Conservation (phyloP, 148 eudicot species). For the Persicaria maculosa region DNA sequence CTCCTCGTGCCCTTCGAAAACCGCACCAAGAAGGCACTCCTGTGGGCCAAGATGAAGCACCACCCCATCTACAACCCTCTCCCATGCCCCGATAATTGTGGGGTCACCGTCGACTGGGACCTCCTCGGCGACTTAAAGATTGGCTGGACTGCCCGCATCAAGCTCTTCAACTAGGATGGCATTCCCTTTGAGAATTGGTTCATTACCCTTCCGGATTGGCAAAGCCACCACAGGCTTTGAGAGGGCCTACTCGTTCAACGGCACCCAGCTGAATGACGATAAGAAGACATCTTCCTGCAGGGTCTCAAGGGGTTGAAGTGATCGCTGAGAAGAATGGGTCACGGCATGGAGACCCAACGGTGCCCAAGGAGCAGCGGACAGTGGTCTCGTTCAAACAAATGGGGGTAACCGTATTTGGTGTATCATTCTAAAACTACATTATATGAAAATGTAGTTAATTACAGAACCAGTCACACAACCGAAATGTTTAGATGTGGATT, state of each 20-base stretch:
- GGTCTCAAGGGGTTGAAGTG: constrained; percentile 44
- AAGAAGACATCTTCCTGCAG: constrained; percentile 42
- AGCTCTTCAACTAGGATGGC: constrained; percentile 54
- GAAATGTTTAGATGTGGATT: neutral
- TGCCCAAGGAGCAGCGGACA: constrained; percentile 58
- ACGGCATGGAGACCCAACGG: constrained; percentile 23
- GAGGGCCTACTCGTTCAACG: constrained; percentile 53
- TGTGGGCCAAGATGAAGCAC: constrained; percentile 49
- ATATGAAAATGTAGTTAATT: neutral
- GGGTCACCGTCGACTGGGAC: constrained; percentile 65
- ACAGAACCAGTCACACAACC: neutral
- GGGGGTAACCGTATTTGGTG: neutral
- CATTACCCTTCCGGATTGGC: constrained; percentile 36
- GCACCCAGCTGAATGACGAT: constrained; percentile 26
- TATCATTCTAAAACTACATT: neutral
- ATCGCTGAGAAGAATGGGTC: constrained; percentile 47
- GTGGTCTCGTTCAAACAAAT: constrained; percentile 29
- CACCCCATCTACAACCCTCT: constrained; percentile 24
- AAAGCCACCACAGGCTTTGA: constrained; percentile 35
- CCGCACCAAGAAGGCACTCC: constrained; percentile 31
- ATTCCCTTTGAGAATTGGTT: constrained; percentile 46
- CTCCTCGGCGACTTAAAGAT: constrained; percentile 31
- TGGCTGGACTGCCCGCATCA: constrained; percentile 59
- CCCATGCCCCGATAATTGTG: constrained; percentile 61
- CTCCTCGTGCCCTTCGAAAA: constrained; percentile 50